These are phyloP conservation scores for Pisolithus thermaeus DNA, from an alignment of 1,284 basidiomycete genomes.

Conservation along the genomic window DNA sequence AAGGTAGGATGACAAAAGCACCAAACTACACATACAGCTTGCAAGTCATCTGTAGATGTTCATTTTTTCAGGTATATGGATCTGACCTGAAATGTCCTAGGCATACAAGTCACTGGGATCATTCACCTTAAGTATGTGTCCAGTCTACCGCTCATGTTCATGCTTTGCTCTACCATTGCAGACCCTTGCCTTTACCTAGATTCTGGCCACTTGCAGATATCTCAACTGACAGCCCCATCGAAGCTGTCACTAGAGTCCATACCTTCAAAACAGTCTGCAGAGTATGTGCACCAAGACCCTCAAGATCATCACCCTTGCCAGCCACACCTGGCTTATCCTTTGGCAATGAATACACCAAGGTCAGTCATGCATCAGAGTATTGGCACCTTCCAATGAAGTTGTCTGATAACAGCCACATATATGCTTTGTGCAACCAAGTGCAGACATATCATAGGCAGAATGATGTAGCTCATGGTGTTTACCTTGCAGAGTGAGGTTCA, in stretches of 20 bases:
- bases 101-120: slow-evolving; percentile 54
- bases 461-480: slow-evolving; percentile 52
- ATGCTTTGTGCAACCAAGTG: slow-evolving; percentile 33
- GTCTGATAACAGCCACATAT: slow-evolving; percentile 44
- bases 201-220: slow-evolving; percentile 63
- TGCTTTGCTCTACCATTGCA: slow-evolving; percentile 54
- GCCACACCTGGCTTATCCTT: slow-evolving; percentile 16
- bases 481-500: slow-evolving; percentile 60
- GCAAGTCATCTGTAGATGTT: slow-evolving; percentile 44
- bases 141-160: slow-evolving; percentile 60
- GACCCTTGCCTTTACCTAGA: slow-evolving; percentile 59
- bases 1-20: background rate
- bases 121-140: slow-evolving; percentile 50
- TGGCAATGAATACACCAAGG: slow-evolving; percentile 11
- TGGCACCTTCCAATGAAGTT: slow-evolving; percentile 55
- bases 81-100: slow-evolving; percentile 27
- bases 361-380: slow-evolving; percentile 58
- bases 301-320: slow-evolving; percentile 23
- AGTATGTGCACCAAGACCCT: slow-evolving; percentile 50
- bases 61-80: background rate
- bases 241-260: slow-evolving; percentile 54
- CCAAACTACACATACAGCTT: slow-evolving; percentile 29
- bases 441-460: slow-evolving; percentile 70
- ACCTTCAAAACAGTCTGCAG: slow-evolving; percentile 52
- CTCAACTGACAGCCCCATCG: slow-evolving; percentile 50